Conservation (phyloP, 805 yeast species). For the Trichomonascus vanleenenianus region DNA sequence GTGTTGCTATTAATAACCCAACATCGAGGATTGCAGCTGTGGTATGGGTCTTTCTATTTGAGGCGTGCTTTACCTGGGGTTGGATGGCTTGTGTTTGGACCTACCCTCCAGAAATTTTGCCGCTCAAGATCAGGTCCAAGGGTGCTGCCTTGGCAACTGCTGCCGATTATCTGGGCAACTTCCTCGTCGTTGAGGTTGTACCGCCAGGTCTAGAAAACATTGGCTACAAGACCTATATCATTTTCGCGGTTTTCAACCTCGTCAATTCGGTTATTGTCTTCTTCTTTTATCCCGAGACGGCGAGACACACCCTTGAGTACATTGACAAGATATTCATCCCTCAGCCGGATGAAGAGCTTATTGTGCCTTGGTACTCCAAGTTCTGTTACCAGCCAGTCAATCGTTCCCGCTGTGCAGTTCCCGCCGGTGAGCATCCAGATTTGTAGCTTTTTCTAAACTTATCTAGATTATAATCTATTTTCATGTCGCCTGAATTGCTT, state of each 20-base stretch:
- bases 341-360: background rate
- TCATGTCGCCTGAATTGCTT: too few relatives aligned
- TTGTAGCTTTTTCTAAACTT: too few relatives aligned
- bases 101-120: conserved; percentile 46
- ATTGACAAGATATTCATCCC: conserved; percentile 34
- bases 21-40: conserved; percentile 47
- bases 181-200: conserved; percentile 24
- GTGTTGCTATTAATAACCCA: conserved; percentile 25
- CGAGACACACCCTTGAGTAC: conserved; percentile 64
- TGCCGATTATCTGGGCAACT: conserved; percentile 60
- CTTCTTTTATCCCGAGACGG: conserved; percentile 45
- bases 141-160: conserved; percentile 56
- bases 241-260: conserved; percentile 23
- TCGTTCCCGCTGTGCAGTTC: too few relatives aligned
- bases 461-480: too few relatives aligned
- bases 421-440: too few relatives aligned
- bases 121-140: conserved; percentile 61
- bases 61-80: conserved; percentile 51
- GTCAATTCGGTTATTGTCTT: conserved; percentile 17
- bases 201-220: conserved; percentile 19
- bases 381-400: background rate
- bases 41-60: conserved; percentile 48
- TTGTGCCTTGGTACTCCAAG: background rate
- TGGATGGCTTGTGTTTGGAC: conserved; percentile 56
- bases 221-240: conserved; percentile 22